These are phyloP conservation scores for Ophiostoma novo-ulmi DNA, from an alignment of 2,329 filamentous ascomycete species.

Conservation along the genomic window DNA sequence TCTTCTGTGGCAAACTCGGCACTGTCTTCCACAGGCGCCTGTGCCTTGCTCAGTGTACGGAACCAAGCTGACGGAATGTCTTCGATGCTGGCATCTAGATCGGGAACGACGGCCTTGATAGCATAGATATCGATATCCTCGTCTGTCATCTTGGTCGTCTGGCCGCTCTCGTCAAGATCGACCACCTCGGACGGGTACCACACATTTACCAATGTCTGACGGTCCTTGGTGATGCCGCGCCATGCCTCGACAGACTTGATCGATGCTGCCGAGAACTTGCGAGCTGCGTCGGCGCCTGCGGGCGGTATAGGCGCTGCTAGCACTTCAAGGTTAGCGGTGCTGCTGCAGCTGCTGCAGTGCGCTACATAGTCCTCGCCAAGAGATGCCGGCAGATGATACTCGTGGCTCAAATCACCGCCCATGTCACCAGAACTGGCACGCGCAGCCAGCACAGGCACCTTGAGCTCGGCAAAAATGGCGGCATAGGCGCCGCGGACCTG, in stretches of 20 bases:
- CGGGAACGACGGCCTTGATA: conserved; percentile 60
- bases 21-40: background rate
- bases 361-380: conserved; percentile 84
- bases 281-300: background rate
- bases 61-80: conserved; percentile 51
- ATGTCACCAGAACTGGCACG: conserved; percentile 94
- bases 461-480: conserved; percentile 74
- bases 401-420: conserved; percentile 87
- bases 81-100: conserved; percentile 65
- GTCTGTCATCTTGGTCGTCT: conserved; percentile 29
- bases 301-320: conserved; percentile 37
- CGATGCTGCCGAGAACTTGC: background rate
- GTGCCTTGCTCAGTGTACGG: conserved; percentile 28
- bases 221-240: conserved; percentile 63
- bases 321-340: conserved; percentile 85
- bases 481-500: conserved; percentile 69
- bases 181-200: conserved; percentile 51
- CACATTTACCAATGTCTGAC: conserved; percentile 61
- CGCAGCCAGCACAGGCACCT: conserved; percentile 76
- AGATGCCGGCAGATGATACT: conserved; percentile 78
- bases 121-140: conserved; percentile 48
- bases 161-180: conserved; percentile 21
- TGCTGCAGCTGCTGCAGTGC: conserved; percentile 66
- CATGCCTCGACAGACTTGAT: conserved; percentile 41
- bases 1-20: conserved; percentile 21